Conservation (phyloP, 169 alveolate species). For the Cryptosporidium tyzzeri region DNA sequence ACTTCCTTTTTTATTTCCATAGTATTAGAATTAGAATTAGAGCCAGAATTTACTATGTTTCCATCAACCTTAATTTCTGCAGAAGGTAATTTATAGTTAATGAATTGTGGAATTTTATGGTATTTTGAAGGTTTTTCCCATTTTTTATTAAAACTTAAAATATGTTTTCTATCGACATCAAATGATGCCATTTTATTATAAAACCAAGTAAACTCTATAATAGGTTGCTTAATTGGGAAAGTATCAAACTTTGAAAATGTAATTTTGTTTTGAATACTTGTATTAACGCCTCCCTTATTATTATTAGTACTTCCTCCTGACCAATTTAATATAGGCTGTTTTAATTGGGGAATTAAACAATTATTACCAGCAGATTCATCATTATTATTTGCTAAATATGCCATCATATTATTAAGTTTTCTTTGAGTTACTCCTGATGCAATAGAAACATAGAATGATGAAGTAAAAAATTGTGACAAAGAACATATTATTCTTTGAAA, state of each 20-base stretch:
- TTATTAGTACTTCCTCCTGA: neutral
- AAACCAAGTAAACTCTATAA: conserved; percentile 69
- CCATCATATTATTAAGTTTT: conserved; percentile 12
- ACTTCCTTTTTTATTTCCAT: neutral
- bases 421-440: conserved; percentile 73
- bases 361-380: neutral
- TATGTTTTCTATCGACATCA: conserved; percentile 66
- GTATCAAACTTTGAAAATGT: conserved; percentile 31
- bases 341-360: neutral
- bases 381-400: neutral
- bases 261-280: conserved; percentile 10
- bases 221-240: conserved; percentile 46
- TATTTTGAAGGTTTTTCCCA: conserved; percentile 50
- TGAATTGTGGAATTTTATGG: conserved; percentile 4
- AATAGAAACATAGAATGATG: conserved; percentile 66
- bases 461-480: conserved; percentile 61
- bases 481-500: conserved; percentile 43
- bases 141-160: conserved; percentile 32
- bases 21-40: too few species aligned
- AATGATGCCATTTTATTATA: conserved; percentile 39
- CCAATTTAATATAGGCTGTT: conserved; percentile 56
- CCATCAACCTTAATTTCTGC: neutral
- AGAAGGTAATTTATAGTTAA: neutral
- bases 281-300: neutral
- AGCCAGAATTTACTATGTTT: neutral